Conservation (phyloP, 2,329 filamentous ascomycete species). For the Diaporthe caulivora region DNA sequence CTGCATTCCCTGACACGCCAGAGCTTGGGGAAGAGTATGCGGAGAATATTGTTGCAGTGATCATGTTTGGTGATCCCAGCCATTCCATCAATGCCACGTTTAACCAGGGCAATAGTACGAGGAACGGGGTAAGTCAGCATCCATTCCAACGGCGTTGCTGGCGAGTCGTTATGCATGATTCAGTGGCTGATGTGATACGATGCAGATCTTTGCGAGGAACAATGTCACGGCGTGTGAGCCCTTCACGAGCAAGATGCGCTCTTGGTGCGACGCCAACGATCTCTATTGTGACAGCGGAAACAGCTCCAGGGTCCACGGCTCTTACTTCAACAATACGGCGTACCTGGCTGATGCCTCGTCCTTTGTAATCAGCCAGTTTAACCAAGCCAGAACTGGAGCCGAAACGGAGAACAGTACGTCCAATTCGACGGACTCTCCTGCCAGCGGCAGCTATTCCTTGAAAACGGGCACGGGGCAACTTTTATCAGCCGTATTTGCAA, state of each 20-base stretch:
- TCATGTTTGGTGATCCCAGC: conserved; percentile 45
- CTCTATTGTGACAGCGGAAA: conserved; percentile 45
- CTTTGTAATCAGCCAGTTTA: conserved; percentile 43
- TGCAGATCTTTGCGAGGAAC: conserved; percentile 44
- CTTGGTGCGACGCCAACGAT: conserved; percentile 46
- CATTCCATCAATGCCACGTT: conserved; percentile 40
- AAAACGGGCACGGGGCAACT: neutral
- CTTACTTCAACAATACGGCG: conserved; percentile 43
- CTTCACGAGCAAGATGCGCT: conserved; percentile 43
- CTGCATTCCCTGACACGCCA: neutral
- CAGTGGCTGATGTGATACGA: neutral
- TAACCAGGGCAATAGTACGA: conserved; percentile 43
- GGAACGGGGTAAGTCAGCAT: conserved; percentile 40
- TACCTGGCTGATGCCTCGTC: conserved; percentile 42
- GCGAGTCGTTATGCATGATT: no score
- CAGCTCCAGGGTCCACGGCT: conserved; percentile 41
- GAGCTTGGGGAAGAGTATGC: conserved; percentile 1
- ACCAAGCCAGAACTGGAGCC: neutral
- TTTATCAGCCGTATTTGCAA: neutral
- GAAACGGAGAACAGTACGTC: neutral
- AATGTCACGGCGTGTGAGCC: conserved; percentile 42
- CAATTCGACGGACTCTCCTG: neutral
- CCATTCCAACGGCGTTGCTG: neutral
- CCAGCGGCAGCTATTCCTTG: neutral
- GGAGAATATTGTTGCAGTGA: conserved; percentile 40